A percentile compares a stretch with the other conserved stretches of the same genome.
These are phyloP conservation scores for Phytopythium litorale DNA, from an alignment of 352 stramenopile species.

Conservation along the genomic window DNA sequence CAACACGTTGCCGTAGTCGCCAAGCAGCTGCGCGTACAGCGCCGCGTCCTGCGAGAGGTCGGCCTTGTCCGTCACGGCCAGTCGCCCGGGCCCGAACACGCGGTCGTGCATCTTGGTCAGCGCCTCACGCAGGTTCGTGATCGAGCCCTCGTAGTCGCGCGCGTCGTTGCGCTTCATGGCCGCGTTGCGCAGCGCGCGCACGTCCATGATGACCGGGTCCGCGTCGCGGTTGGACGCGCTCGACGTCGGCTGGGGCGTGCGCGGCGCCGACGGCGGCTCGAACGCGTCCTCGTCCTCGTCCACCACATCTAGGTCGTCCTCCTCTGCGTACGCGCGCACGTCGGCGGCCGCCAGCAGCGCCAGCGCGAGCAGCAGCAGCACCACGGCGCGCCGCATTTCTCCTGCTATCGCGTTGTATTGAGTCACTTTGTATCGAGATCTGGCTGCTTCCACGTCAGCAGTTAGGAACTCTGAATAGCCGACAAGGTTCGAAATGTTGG, in stretches of 20 bases:
- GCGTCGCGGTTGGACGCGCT: constrained; percentile 34
- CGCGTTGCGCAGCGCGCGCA: constrained; percentile 65
- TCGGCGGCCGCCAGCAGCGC: constrained; percentile 4
- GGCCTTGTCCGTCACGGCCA: constrained; percentile 39
- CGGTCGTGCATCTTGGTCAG: constrained; percentile 65
- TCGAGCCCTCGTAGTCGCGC: constrained; percentile 38
- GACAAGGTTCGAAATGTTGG: too few relatives aligned
- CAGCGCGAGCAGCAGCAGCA: constrained; percentile 24
- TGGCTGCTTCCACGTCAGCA: constrained; percentile 2
- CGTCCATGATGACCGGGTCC: constrained; percentile 58
- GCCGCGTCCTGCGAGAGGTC: constrained; percentile 69
- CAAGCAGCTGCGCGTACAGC: constrained; percentile 74
- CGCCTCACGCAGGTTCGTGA: constrained; percentile 61
- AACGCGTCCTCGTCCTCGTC: constrained; percentile 2
- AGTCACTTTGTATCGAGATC: neutral
- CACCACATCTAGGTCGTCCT: constrained; percentile 1
- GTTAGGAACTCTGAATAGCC: too few relatives aligned
- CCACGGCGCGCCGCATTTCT: neutral
- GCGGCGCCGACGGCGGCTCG: neutral
- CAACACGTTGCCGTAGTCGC: constrained; percentile 74
- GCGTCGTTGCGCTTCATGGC: constrained; percentile 77
- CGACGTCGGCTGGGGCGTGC: constrained; percentile 19
- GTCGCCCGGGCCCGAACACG: constrained; percentile 56
- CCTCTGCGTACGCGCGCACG: neutral
- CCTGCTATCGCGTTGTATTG: neutral